Evolutionary conservation across 176 grass and related monocot species (phyloP).

Genomic region (Oryza australiensis): DNA sequence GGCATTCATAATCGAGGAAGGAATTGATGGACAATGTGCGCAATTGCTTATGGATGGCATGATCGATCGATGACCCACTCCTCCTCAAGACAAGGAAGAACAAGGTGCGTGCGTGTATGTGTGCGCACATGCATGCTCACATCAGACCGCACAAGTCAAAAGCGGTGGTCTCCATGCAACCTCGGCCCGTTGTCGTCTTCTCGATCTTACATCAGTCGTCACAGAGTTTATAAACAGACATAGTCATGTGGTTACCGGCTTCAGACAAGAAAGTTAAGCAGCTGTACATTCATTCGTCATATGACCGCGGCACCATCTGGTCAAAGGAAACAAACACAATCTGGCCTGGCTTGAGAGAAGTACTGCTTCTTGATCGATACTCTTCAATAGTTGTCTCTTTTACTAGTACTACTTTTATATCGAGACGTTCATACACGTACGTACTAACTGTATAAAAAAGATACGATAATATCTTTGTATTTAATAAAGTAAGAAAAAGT

Average conservation of each 20-base stretch:
- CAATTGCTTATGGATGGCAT: background rate
- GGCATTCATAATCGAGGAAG: background rate
- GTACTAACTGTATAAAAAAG: too few relatives aligned
- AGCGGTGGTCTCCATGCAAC: constrained; percentile 26
- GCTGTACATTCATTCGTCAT: background rate
- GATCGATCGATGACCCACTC: background rate
- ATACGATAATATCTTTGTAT: too few relatives aligned
- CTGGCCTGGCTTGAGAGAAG: background rate
- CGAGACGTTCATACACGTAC: too few relatives aligned
- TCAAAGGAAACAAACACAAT: background rate
- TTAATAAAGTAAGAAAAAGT: too few relatives aligned
- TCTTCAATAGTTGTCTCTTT: background rate
- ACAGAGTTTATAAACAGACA: background rate
- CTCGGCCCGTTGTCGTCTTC: constrained; percentile 27
- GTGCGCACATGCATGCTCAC: background rate
- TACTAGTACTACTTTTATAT: too few relatives aligned
- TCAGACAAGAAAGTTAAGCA: background rate
- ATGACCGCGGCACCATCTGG: background rate
- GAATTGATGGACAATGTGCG: background rate
- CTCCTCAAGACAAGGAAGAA: constrained; percentile 1
- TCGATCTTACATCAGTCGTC: background rate
- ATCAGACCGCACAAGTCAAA: constrained; percentile 18
- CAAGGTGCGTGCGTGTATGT: background rate
- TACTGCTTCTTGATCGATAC: too few relatives aligned
- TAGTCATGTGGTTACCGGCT: background rate